Evolutionary conservation across 148 eudicot species (phyloP).

Genomic region (Simmondsia chinensis): DNA sequence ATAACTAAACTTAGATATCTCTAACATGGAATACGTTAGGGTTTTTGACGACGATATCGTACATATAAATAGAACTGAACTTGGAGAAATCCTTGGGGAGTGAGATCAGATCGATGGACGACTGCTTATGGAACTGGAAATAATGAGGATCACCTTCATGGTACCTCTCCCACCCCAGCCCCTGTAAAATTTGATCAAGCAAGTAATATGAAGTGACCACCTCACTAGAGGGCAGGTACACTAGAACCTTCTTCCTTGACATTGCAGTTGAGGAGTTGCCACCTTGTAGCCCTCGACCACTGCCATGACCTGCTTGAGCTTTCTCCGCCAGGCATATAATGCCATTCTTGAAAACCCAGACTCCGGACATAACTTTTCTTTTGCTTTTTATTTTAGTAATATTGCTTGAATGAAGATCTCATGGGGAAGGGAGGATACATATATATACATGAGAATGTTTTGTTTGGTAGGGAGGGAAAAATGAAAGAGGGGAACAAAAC

Average conservation of each 20-base stretch:
- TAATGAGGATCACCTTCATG: slow-evolving; percentile 30
- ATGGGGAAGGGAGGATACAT: neutral
- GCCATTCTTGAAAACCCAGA: slow-evolving; percentile 42
- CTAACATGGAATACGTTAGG: slow-evolving; percentile 51
- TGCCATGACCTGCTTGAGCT: slow-evolving; percentile 11
- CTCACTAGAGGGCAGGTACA: slow-evolving; percentile 32
- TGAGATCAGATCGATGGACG: slow-evolving; percentile 44
- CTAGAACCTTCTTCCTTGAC: slow-evolving; percentile 25
- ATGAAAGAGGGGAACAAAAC: slow-evolving; percentile 16
- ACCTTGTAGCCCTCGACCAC: slow-evolving; percentile 1
- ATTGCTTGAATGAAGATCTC: slow-evolving; percentile 1
- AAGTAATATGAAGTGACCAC: slow-evolving; percentile 28
- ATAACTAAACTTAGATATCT: too few species aligned
- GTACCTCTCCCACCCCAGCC: slow-evolving; percentile 46
- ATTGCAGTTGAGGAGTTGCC: slow-evolving; percentile 1
- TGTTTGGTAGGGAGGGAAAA: neutral
- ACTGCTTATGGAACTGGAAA: slow-evolving; percentile 33
- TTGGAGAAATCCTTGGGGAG: slow-evolving; percentile 44
- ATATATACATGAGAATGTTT: neutral
- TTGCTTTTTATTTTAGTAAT: neutral
- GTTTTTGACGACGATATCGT: slow-evolving; percentile 43
- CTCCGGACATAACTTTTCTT: slow-evolving; percentile 28
- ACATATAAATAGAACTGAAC: slow-evolving; percentile 46
- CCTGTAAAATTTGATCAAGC: slow-evolving; percentile 28
- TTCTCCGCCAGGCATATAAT: slow-evolving; percentile 36